Conservation (phyloP, 1,284 basidiomycete genomes). For the Rhodotorula sp. region DNA sequence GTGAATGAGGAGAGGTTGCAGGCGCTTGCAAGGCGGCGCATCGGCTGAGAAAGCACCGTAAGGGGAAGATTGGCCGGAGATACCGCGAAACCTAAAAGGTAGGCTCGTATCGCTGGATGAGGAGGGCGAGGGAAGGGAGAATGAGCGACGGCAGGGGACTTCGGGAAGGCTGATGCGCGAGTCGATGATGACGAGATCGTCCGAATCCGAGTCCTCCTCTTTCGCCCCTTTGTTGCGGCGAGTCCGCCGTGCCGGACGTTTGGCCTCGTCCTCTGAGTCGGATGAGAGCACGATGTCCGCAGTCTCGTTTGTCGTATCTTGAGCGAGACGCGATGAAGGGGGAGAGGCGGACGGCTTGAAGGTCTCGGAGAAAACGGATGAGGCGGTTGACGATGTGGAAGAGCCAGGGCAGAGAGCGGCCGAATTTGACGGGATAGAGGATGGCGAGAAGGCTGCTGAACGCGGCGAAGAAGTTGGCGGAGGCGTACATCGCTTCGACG, state of each 20-base stretch:
- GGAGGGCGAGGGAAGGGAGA: background rate
- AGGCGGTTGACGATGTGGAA: no score
- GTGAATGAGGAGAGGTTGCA: conserved; percentile 17
- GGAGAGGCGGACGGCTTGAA: no score
- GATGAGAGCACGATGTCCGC: conserved; percentile 12
- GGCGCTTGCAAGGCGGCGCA: no score
- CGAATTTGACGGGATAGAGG: background rate
- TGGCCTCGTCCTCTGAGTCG: background rate
- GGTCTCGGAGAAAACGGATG: no score
- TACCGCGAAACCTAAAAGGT: background rate
- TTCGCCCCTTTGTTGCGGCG: background rate
- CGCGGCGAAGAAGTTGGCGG: background rate
- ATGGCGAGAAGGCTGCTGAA: background rate
- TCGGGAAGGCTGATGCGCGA: conserved; percentile 7
- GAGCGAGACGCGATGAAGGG: no score
- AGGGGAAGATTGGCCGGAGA: background rate
- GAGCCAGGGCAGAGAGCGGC: background rate
- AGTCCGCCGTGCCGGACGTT: accelerated
- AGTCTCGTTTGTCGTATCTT: background rate
- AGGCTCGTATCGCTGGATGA: background rate
- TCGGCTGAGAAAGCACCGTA: no score
- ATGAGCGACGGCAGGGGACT: background rate
- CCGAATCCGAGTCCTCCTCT: conserved; percentile 3
- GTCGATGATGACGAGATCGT: conserved; percentile 9
- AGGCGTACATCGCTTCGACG: background rate